These are phyloP conservation scores for Chlorella vulgaris DNA, from an alignment of 139 green algal species.

Conservation along the genomic window DNA sequence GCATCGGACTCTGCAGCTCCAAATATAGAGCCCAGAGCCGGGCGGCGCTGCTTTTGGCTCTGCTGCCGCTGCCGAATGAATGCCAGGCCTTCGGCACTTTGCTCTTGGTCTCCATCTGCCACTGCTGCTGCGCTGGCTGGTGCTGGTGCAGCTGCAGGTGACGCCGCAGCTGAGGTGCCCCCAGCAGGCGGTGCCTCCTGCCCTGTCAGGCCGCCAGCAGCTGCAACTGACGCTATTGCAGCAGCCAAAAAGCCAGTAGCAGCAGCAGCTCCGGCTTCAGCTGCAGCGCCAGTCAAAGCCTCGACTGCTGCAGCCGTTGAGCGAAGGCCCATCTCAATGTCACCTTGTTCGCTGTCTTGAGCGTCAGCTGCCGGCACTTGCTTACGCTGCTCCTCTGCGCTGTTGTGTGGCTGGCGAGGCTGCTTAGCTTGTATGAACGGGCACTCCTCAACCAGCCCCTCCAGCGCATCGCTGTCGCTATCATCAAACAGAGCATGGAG, in stretches of 20 bases:
- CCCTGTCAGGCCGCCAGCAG: not conserved
- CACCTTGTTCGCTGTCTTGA: not conserved
- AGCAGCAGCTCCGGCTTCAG: no score
- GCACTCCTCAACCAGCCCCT: slow-evolving; percentile 18
- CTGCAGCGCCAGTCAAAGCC: no score
- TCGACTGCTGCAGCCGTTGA: slow-evolving; percentile 21
- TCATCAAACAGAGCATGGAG: no score
- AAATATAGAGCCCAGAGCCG: slow-evolving; percentile 16
- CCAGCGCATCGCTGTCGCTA: not conserved
- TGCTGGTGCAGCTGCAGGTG: no score
- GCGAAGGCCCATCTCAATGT: not conserved
- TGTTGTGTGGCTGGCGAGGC: no score
- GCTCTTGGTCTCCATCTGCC: not conserved
- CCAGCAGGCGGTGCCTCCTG: not conserved
- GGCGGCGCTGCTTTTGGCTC: slow-evolving; percentile 10
- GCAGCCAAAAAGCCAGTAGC: not conserved
- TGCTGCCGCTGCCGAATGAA: not conserved
- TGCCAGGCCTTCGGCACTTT: not conserved
- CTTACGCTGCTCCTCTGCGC: not conserved
- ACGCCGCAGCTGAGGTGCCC: not conserved
- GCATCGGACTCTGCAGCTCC: not conserved
- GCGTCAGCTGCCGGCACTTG: not conserved
- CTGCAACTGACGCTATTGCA: not conserved
- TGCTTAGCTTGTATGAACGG: not conserved
- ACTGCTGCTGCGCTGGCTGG: not conserved